Percentiles rank a stretch among this genome's conserved stretches.
These are phyloP conservation scores for Dalbergia cultrata DNA, from an alignment of 306 rosid species.

Conservation along the genomic window DNA sequence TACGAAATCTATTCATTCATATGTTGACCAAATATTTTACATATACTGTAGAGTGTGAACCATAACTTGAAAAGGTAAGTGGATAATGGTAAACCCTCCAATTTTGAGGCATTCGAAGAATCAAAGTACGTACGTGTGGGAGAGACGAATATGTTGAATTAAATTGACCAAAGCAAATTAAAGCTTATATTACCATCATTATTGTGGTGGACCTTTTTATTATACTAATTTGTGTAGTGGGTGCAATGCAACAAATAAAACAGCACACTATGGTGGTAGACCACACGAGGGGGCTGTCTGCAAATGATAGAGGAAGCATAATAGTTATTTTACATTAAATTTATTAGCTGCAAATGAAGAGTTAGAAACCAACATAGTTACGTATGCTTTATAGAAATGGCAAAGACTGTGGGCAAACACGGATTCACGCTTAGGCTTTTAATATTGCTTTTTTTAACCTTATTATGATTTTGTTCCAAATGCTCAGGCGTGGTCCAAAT, in stretches of 20 bases:
- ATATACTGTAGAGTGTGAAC: conserved; percentile 44
- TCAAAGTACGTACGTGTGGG: conserved; percentile 45
- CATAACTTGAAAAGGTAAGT: conserved; percentile 42
- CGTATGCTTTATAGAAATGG: conserved; percentile 58
- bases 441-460: not conserved
- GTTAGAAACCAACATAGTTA: conserved; percentile 71
- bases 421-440: conserved; percentile 44
- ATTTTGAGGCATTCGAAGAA: conserved; percentile 54
- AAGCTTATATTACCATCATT: conserved; percentile 1
- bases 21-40: no score
- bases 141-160: conserved; percentile 7
- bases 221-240: conserved; percentile 45
- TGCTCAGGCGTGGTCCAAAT: conserved; percentile 53
- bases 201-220: conserved; percentile 32
- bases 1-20: no score
- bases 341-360: conserved; percentile 51
- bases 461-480: conserved; percentile 39
- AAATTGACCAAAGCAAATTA: conserved; percentile 45
- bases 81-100: conserved; percentile 51
- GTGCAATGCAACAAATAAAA: conserved; percentile 41
- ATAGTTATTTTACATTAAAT: conserved; percentile 24
- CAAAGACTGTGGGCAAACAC: conserved; percentile 57
- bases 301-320: conserved; percentile 43
- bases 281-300: conserved; percentile 47
- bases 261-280: conserved; percentile 50